Percentiles rank a stretch among this genome's conserved stretches.
Evolutionary conservation across 2,329 filamentous ascomycete genomes (phyloP).

Genomic region (Penicillium sp.): DNA sequence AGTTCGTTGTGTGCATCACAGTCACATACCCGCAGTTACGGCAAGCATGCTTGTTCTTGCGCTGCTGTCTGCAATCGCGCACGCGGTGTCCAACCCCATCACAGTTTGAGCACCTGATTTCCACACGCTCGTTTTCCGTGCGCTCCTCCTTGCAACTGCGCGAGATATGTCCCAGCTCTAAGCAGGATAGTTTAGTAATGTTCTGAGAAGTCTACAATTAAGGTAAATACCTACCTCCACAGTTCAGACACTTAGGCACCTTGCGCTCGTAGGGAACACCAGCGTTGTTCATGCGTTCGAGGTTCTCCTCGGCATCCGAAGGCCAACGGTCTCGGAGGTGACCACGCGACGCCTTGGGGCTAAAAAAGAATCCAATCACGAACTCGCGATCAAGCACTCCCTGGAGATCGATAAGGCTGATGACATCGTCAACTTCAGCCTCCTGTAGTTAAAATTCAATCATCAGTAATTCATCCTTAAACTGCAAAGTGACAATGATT

Average conservation of each 20-base stretch:
- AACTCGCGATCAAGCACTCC: slow-evolving; percentile 53
- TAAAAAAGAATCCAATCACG: slow-evolving; percentile 50
- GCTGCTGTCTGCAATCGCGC: slow-evolving; percentile 46
- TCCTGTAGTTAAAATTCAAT: slow-evolving; percentile 31
- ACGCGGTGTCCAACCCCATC: slow-evolving; percentile 47
- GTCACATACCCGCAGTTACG: slow-evolving; percentile 52
- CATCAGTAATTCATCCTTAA: slow-evolving; percentile 2
- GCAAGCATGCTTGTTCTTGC: slow-evolving; percentile 44
- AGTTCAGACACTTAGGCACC: slow-evolving; percentile 52
- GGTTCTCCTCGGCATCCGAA: slow-evolving; percentile 48
- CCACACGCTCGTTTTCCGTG: slow-evolving; percentile 35
- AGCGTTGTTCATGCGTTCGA: slow-evolving; percentile 51
- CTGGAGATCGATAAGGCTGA: slow-evolving; percentile 53
- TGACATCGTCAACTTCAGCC: slow-evolving; percentile 42
- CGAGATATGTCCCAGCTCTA: slow-evolving; percentile 50
- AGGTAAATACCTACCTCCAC: slow-evolving; percentile 38
- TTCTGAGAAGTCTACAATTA: not conserved
- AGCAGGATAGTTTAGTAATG: slow-evolving; percentile 1
- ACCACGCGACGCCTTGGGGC: slow-evolving; percentile 46
- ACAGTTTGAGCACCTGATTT: slow-evolving; percentile 54
- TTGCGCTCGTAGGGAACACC: slow-evolving; percentile 52
- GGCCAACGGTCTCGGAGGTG: slow-evolving; percentile 52
- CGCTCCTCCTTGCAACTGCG: slow-evolving; percentile 51
- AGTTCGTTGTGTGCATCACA: not conserved
- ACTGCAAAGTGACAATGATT: not conserved